A percentile compares a stretch with the other conserved stretches of the same genome.
Evolutionary conservation across 441 rosid genomes (phyloP).

Genomic region (Omphalea diandra): DNA sequence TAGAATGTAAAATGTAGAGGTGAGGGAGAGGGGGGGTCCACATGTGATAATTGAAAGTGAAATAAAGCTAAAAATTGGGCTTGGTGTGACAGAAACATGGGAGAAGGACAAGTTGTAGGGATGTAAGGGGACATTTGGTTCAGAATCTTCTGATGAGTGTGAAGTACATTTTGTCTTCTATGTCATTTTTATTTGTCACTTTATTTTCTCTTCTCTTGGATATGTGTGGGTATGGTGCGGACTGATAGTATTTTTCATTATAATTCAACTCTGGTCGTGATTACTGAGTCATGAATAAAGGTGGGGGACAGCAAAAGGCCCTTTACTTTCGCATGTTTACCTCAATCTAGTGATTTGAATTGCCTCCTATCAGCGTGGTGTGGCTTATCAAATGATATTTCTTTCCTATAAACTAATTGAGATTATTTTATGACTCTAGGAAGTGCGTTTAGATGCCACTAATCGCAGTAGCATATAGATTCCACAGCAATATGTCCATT

Average conservation of each 20-base stretch:
- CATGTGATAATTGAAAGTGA: slow-evolving; percentile 37
- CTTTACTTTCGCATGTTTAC: slow-evolving; percentile 7
- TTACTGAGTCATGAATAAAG: background rate
- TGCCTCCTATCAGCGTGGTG: background rate
- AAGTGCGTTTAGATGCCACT: slow-evolving; percentile 3
- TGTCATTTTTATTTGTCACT: too few relatives aligned
- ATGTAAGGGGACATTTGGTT: slow-evolving; percentile 53
- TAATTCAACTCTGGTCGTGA: slow-evolving; percentile 14
- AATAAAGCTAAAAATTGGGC: slow-evolving; percentile 36
- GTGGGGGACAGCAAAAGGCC: background rate
- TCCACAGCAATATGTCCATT: too few relatives aligned
- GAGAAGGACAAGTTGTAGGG: slow-evolving; percentile 60
- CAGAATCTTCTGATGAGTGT: slow-evolving; percentile 30
- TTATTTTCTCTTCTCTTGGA: too few relatives aligned
- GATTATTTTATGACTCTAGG: background rate
- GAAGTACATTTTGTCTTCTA: slow-evolving; percentile 34
- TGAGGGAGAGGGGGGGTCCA: slow-evolving; percentile 17
- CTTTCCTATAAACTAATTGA: background rate
- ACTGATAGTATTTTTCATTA: slow-evolving; percentile 18
- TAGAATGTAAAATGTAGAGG: background rate
- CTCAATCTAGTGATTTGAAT: background rate
- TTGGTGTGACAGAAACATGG: slow-evolving; percentile 66
- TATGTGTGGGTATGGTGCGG: too few relatives aligned
- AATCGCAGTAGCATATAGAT: too few relatives aligned
- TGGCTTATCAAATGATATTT: background rate